These are phyloP conservation scores for Trichosporon coremiiforme DNA, from an alignment of 1,284 basidiomycete genomes.

Conservation along the genomic window DNA sequence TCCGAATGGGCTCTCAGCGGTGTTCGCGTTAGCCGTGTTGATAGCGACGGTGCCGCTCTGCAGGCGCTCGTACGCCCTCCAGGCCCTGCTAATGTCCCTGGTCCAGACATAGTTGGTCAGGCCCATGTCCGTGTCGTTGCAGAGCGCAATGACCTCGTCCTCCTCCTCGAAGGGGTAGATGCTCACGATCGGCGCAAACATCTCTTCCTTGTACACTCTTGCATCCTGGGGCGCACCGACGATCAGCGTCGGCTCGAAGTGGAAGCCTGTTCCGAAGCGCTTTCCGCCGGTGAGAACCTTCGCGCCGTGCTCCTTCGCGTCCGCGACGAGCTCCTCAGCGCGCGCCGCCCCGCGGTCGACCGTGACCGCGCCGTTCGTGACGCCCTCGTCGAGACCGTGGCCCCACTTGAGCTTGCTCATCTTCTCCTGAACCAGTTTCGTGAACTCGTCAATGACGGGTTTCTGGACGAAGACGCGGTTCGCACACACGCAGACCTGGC, in stretches of 20 bases:
- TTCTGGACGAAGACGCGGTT: slow-evolving; percentile 81
- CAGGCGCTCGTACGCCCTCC: slow-evolving; percentile 88
- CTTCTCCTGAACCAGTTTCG: slow-evolving; percentile 35
- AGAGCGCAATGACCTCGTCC: slow-evolving; percentile 79
- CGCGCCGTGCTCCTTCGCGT: slow-evolving; percentile 76
- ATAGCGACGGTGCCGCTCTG: slow-evolving; percentile 82
- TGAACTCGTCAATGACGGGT: slow-evolving; percentile 43
- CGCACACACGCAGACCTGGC: slow-evolving; percentile 68
- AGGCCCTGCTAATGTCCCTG: slow-evolving; percentile 78
- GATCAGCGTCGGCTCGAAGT: slow-evolving; percentile 83
- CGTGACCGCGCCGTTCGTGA: slow-evolving; percentile 85
- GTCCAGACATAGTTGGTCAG: slow-evolving; percentile 91
- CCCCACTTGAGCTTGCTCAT: slow-evolving; percentile 84
- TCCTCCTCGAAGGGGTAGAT: slow-evolving; percentile 79
- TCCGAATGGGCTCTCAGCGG: slow-evolving; percentile 82
- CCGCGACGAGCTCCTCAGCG: slow-evolving; percentile 76
- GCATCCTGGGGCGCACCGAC: slow-evolving; percentile 72
- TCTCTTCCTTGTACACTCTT: slow-evolving; percentile 70
- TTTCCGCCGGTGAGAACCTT: slow-evolving; percentile 82
- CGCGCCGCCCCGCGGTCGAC: slow-evolving; percentile 79
- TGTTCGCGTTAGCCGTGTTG: slow-evolving; percentile 77
- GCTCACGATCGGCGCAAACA: slow-evolving; percentile 70
- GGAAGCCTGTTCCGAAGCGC: slow-evolving; percentile 59
- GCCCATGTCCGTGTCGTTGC: slow-evolving; percentile 79
- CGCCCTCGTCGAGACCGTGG: slow-evolving; percentile 71